phyloP scores from a whole-genome alignment of 208 protist species.

The Blastocrithidia nonstop region DNA sequence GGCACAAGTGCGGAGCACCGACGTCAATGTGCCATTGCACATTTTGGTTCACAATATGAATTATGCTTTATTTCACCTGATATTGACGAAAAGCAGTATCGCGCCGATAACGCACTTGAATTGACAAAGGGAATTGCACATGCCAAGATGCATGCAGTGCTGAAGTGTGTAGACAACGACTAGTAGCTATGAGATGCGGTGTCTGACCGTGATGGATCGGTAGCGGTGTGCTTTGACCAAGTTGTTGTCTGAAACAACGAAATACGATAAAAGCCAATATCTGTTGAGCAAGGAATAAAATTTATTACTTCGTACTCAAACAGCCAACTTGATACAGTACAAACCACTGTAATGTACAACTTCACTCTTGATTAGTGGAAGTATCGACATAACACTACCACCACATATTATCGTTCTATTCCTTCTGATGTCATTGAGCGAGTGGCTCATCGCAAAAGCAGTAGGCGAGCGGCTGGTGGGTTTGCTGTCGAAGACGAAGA shows the following conservation, averaged over 20 bases:
- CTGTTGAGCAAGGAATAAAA: slow-evolving; percentile 13
- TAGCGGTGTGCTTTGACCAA: slow-evolving; percentile 69
- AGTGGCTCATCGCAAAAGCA: slow-evolving; percentile 27
- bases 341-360: slow-evolving; percentile 30
- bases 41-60: slow-evolving; percentile 27
- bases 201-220: slow-evolving; percentile 5
- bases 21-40: slow-evolving; percentile 10
- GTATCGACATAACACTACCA: slow-evolving; percentile 26
- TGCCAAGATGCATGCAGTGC: slow-evolving; percentile 19
- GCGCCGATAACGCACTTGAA: slow-evolving; percentile 20
- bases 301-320: slow-evolving; percentile 58
- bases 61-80: slow-evolving; percentile 46
- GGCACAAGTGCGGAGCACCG: slow-evolving; percentile 50
- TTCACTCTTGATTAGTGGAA: slow-evolving; percentile 12
- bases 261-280: slow-evolving; percentile 69
- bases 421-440: slow-evolving; percentile 23
- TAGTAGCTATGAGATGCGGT: slow-evolving; percentile 1
- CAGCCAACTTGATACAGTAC: slow-evolving; percentile 38
- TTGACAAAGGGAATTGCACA: slow-evolving; percentile 35
- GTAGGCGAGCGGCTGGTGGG: slow-evolving; percentile 36
- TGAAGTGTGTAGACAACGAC: slow-evolving; percentile 4
- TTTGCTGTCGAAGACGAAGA: slow-evolving; percentile 73
- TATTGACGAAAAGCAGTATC: slow-evolving; percentile 68
- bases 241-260: slow-evolving; percentile 58
- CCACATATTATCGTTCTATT: slow-evolving; percentile 42